phyloP scores from a whole-genome alignment of 805 yeast genomes.

The Myxozyma vanderwaltii region DNA sequence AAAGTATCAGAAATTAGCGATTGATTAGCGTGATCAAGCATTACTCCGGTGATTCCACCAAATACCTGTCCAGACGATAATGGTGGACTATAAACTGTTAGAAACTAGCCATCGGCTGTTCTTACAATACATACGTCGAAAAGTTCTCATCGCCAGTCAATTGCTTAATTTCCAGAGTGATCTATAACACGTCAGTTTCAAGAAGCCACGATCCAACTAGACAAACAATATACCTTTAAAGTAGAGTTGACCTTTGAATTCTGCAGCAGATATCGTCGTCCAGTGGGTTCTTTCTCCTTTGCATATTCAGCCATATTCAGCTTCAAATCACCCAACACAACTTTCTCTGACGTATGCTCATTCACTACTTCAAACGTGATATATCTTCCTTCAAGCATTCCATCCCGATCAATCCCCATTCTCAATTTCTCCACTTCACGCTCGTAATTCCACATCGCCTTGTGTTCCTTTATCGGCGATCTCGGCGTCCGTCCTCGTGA shows the following conservation, averaged over 20 bases:
- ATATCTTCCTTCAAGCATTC: slow-evolving; percentile 43
- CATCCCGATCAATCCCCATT: slow-evolving; percentile 46
- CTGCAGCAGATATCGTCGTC: slow-evolving; percentile 68
- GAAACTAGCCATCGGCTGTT: too few species aligned
- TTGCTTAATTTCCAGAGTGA: slow-evolving; percentile 18
- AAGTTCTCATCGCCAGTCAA: slow-evolving; percentile 28
- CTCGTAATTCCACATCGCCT: slow-evolving; percentile 53
- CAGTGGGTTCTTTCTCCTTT: slow-evolving; percentile 51
- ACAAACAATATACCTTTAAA: slow-evolving; percentile 44
- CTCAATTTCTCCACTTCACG: slow-evolving; percentile 46
- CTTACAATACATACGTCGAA: slow-evolving; percentile 24
- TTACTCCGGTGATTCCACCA: slow-evolving; percentile 54
- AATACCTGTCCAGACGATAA: slow-evolving; percentile 48
- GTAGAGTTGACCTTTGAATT: slow-evolving; percentile 83
- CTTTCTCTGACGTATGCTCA: slow-evolving; percentile 47
- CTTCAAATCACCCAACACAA: slow-evolving; percentile 64
- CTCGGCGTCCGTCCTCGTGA: slow-evolving; percentile 51
- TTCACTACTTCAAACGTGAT: slow-evolving; percentile 51
- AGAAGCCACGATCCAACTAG: not conserved
- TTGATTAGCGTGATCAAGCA: slow-evolving; percentile 34
- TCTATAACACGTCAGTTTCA: too few species aligned
- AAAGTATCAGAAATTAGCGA: not conserved
- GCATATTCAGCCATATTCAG: slow-evolving; percentile 75
- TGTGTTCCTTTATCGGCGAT: slow-evolving; percentile 53
- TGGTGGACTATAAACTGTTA: slow-evolving; percentile 38